These are phyloP conservation scores for Solanum sitiens DNA, from an alignment of 257 asterid genomes.

Conservation along the genomic window DNA sequence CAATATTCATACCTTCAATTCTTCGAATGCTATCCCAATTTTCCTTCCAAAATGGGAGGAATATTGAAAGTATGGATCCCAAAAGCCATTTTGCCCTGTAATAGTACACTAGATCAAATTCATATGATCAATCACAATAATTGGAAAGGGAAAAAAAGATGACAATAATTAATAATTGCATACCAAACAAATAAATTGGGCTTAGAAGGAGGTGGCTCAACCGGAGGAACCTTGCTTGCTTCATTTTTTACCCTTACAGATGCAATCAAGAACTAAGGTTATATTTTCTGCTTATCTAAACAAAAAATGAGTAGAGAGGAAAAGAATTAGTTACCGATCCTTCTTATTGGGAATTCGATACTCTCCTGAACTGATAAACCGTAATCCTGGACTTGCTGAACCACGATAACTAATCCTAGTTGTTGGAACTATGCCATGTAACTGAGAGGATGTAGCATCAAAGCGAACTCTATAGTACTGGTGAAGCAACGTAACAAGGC, in stretches of 20 bases:
- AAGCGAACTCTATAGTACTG: constrained; percentile 11
- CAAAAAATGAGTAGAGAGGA: not conserved
- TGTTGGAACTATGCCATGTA: constrained; percentile 3
- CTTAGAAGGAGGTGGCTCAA: constrained; percentile 14
- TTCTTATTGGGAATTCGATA: not conserved
- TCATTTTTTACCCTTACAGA: constrained; percentile 26
- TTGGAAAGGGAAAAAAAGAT: not conserved
- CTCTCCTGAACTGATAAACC: not conserved
- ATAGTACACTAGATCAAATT: not conserved
- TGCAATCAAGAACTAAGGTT: not conserved
- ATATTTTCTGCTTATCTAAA: not conserved
- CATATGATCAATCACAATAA: not conserved
- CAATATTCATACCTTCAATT: constrained; percentile 37
- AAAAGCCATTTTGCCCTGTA: constrained; percentile 57
- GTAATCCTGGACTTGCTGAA: constrained; percentile 18
- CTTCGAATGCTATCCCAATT: constrained; percentile 30
- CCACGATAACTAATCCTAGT: not conserved
- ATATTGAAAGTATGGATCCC: constrained; percentile 35
- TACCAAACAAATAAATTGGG: constrained; percentile 44
- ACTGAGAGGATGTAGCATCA: not conserved
- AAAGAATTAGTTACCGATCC: not conserved
- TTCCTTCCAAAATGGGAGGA: constrained; percentile 48
- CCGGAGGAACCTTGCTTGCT: constrained; percentile 3
- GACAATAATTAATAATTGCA: not conserved
- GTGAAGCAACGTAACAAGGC: constrained; percentile 27